Base-by-base conservation (phyloP, 331 rosid species). In the Spiraea crenata region DNA sequence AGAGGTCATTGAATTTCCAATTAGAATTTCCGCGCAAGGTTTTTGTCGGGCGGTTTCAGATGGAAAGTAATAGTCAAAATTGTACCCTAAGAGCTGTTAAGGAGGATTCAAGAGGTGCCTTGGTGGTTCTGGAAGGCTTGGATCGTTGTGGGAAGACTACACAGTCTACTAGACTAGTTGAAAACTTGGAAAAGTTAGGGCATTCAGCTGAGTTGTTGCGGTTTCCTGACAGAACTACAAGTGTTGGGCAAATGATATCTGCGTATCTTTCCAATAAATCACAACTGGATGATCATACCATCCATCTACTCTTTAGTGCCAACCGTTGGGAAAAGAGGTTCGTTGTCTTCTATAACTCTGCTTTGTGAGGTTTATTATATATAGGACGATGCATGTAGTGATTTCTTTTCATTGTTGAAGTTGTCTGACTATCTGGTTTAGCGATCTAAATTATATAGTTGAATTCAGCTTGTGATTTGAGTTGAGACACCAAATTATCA, bases 261-360 rank as follows among this genome's bases (percentile, higher is more conserved):
- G 77, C 96, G 13, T 93, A 91, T 81, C 99, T 93, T 73, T 77
- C 84, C 13, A 91, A 89, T 54, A 50, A 90, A 54, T 93, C 96
- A 0, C 91, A 93, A 74, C 81, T 87, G 70, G 97, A 93, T 75
- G 99, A 93, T 77, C 96, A 31, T 57, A 76, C 96, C 3, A 79
- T 91, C 69, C 97, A 93, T 80, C 95, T 91, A 52, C 99, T 93
- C 72, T 91, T 93, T 66, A 93, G 97, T 63, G 97, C 99, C 49
- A 93, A 93, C 65, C 92, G 97, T 47, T 93, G 99, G 99, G 97
- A 93, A 79, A 93, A 87, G 76, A 91, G 97, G 96, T 93, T 81
- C 5, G 79, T 56, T 64, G 31, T 57, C 65, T 74, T 54, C 14
- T 9, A 34, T 6, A 16, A 66, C 16, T 47, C 59, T 75, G 69